phyloP scores from a whole-genome alignment of 352 stramenopile species.

The Blastocystis sp. region DNA sequence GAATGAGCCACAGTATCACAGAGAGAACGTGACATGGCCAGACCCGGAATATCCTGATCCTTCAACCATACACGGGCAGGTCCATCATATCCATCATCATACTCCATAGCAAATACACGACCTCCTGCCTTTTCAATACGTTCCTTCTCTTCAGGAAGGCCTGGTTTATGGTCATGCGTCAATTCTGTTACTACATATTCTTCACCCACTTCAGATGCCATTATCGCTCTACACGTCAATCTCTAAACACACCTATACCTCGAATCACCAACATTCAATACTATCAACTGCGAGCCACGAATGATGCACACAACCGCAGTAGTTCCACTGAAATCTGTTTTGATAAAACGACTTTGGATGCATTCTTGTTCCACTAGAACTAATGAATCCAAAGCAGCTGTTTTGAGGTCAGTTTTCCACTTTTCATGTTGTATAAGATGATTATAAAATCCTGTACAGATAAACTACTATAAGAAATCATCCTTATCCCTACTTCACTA shows the following conservation, averaged over 20 bases:
- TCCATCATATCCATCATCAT: conserved; percentile 93
- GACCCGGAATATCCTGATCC: conserved; percentile 91
- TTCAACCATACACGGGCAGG: conserved; percentile 92
- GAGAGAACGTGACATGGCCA: conserved; percentile 91
- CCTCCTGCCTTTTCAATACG: conserved; percentile 72
- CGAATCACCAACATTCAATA: conserved; percentile 93
- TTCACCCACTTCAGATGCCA: conserved; percentile 56
- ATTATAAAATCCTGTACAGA: background rate
- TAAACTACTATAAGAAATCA: background rate
- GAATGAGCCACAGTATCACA: conserved; percentile 91
- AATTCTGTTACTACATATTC: conserved; percentile 72
- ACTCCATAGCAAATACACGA: conserved; percentile 93
- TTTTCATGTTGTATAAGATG: background rate
- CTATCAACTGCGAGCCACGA: conserved; percentile 75
- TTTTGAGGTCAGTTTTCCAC: background rate
- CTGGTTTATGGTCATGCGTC: conserved; percentile 94
- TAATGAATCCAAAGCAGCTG: conserved; percentile 12
- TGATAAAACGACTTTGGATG: conserved; percentile 60
- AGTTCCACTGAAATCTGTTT: conserved; percentile 70
- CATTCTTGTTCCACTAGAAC: background rate
- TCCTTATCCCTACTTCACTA: background rate
- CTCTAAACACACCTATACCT: conserved; percentile 64
- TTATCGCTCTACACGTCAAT: conserved; percentile 48
- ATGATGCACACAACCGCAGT: conserved; percentile 79
- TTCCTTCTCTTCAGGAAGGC: conserved; percentile 84